Conservation (phyloP, 306 rosid species). For the Trifolium pratense region DNA sequence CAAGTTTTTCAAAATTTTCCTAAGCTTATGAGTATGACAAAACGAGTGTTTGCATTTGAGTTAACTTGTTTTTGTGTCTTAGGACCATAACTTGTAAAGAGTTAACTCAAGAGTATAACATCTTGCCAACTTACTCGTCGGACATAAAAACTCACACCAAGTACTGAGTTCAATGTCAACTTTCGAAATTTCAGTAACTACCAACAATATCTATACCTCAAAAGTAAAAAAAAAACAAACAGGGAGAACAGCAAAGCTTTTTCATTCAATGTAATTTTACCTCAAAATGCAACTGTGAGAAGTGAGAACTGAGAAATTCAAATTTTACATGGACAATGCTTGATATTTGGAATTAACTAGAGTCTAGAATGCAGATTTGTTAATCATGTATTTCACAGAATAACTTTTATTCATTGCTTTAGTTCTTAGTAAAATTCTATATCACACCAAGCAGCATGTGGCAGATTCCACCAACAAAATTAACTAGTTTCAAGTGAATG, state of each 20-base stretch:
- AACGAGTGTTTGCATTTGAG: background rate
- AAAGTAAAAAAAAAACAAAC: conserved; percentile 6
- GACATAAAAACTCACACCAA: background rate
- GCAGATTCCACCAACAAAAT: conserved; percentile 24
- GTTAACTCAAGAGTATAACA: conserved; percentile 10
- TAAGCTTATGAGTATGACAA: background rate
- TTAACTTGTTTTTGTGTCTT: background rate
- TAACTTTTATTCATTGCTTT: conserved; percentile 20
- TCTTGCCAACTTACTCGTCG: background rate
- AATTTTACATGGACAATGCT: background rate
- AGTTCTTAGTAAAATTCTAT: conserved; percentile 6
- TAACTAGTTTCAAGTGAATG: conserved; percentile 18
- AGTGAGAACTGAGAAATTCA: conserved; percentile 14
- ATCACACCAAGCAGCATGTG: conserved; percentile 25
- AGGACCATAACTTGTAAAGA: conserved; percentile 12
- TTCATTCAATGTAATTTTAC: background rate
- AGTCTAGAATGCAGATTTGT: background rate
- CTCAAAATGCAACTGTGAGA: background rate
- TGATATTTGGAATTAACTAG: conserved; percentile 16
- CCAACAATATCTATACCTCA: background rate
- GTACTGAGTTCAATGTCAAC: background rate
- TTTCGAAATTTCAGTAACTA: conserved; percentile 15
- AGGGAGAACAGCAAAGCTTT: background rate
- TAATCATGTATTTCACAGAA: conserved; percentile 1
- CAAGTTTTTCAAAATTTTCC: conserved; percentile 2